phyloP scores from a whole-genome alignment of 1,284 basidiomycete genomes.

The Anthracocystis panici-leucophaei region DNA sequence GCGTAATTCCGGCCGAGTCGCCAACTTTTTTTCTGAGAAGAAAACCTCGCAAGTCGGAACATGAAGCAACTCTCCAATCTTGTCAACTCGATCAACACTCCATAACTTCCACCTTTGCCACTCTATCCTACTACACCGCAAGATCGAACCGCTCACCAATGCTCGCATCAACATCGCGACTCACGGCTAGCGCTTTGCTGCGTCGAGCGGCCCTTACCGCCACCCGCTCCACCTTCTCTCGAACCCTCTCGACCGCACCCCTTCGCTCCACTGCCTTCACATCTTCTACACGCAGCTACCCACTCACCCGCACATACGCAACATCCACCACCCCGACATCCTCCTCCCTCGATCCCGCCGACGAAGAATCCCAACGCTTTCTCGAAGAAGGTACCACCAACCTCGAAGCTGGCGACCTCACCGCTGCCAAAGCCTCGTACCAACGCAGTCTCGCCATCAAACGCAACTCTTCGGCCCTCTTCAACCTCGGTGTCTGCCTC shows the following conservation, averaged over 20 bases:
- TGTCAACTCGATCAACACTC: neutral
- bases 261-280: neutral
- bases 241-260: constrained; percentile 5
- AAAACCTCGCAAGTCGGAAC: constrained; percentile 10
- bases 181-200: constrained; percentile 5
- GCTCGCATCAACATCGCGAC: constrained; percentile 31
- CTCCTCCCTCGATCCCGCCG: constrained; percentile 83
- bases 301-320: constrained; percentile 74
- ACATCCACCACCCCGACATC: constrained; percentile 84
- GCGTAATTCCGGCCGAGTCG: constrained; percentile 15
- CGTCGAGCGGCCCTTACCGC: neutral
- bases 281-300: neutral
- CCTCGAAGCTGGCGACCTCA: constrained; percentile 88
- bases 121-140: neutral
- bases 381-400: constrained; percentile 87
- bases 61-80: neutral
- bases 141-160: constrained; percentile 11
- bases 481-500: constrained; percentile 88
- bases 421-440: constrained; percentile 83
- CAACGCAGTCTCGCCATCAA: constrained; percentile 83
- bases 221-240: neutral
- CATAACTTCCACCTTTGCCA: neutral
- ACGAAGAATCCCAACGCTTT: constrained; percentile 82
- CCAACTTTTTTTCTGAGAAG: neutral
- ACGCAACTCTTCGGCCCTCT: constrained; percentile 83